A percentile compares a stretch with the other conserved stretches of the same genome.
phyloP scores from a whole-genome alignment of 164 flowering plant genomes.

The Cinnamomum micranthum region DNA sequence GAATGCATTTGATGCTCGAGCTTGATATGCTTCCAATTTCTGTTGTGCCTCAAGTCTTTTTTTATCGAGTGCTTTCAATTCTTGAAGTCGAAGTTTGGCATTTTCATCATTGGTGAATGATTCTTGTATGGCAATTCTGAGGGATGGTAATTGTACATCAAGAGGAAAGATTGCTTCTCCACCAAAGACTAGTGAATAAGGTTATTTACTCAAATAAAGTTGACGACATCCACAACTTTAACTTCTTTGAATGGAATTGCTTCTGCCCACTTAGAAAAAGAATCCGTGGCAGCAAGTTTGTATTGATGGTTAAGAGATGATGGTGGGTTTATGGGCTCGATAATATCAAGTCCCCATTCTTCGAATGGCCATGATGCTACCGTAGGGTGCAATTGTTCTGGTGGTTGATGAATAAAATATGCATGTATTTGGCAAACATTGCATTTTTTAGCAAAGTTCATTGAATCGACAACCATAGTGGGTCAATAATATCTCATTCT shows the following conservation, averaged over 20 bases:
- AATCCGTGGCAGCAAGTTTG: neutral
- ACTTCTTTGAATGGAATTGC: neutral
- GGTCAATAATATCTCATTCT: neutral
- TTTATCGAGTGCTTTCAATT: too few relatives aligned
- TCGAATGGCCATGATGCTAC: neutral
- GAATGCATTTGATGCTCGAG: too few relatives aligned
- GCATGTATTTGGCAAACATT: neutral
- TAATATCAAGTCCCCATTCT: neutral
- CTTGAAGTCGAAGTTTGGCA: too few relatives aligned
- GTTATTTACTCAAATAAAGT: neutral
- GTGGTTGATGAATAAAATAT: slow-evolving; percentile 1
- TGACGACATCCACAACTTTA: neutral
- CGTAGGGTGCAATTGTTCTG: neutral
- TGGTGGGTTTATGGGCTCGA: neutral
- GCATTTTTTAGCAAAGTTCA: neutral
- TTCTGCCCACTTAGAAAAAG: neutral
- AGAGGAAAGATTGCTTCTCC: too few relatives aligned
- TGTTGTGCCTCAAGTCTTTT: too few relatives aligned
- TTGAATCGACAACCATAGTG: neutral
- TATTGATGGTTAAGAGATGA: neutral
- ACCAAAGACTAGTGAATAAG: too few relatives aligned
- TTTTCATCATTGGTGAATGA: neutral
- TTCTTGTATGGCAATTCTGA: neutral
- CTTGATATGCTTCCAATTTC: too few relatives aligned
- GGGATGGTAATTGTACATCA: neutral